Evolutionary conservation across 140 eudicot genomes (phyloP).

Genomic region (Stevia rebaudiana): DNA sequence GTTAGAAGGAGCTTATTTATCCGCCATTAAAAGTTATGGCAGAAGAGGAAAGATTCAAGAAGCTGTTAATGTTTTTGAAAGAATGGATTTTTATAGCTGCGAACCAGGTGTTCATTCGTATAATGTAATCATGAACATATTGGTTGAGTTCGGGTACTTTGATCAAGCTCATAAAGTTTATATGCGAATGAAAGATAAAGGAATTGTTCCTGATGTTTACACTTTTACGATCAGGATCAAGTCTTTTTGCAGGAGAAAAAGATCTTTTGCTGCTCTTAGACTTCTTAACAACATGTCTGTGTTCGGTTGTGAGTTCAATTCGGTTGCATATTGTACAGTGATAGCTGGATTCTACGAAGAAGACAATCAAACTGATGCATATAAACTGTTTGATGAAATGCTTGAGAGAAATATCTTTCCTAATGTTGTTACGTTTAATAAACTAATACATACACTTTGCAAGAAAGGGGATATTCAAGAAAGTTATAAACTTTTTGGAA

Average conservation of each 20-base stretch:
- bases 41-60: slow-evolving; percentile 72
- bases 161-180: slow-evolving; percentile 86
- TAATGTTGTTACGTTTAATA: slow-evolving; percentile 65
- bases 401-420: slow-evolving; percentile 51
- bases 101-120: slow-evolving; percentile 65
- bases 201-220: slow-evolving; percentile 69
- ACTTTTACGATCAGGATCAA: slow-evolving; percentile 82
- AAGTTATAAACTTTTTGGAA: slow-evolving; percentile 56
- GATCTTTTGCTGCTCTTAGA: slow-evolving; percentile 77
- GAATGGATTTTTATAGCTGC: slow-evolving; percentile 84
- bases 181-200: slow-evolving; percentile 75
- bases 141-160: slow-evolving; percentile 62
- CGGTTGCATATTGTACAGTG: slow-evolving; percentile 80
- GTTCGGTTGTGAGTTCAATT: slow-evolving; percentile 62
- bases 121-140: slow-evolving; percentile 72
- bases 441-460: slow-evolving; percentile 57
- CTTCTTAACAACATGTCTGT: slow-evolving; percentile 65
- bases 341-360: slow-evolving; percentile 67
- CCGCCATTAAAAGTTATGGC: slow-evolving; percentile 75
- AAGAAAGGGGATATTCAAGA: slow-evolving; percentile 67
- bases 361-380: slow-evolving; percentile 37
- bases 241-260: slow-evolving; percentile 63
- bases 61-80: slow-evolving; percentile 79
- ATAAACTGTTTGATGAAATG: slow-evolving; percentile 72
- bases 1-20: slow-evolving; percentile 69